Evolutionary conservation across 2,329 filamentous ascomycete genomes (phyloP).

Genomic region (Exutisphaerella laricina): DNA sequence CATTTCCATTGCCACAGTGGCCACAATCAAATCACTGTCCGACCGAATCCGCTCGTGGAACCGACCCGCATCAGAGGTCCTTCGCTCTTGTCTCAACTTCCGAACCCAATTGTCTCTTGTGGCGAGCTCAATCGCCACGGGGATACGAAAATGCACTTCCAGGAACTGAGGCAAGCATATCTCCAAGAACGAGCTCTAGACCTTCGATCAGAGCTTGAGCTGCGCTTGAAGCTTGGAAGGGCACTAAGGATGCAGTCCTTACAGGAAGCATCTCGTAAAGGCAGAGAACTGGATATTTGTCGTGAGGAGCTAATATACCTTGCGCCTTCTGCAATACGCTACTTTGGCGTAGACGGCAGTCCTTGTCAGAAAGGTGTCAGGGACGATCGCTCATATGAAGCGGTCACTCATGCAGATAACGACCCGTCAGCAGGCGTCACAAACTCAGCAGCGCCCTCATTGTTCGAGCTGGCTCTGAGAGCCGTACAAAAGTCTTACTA

Average conservation of each 20-base stretch:
- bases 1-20: slow-evolving; percentile 44
- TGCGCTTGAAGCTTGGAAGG: slow-evolving; percentile 22
- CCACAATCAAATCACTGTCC: slow-evolving; percentile 50
- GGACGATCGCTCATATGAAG: slow-evolving; percentile 5
- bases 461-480: slow-evolving; percentile 34
- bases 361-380: slow-evolving; percentile 8
- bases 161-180: slow-evolving; percentile 10
- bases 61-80: slow-evolving; percentile 17
- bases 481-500: slow-evolving; percentile 22
- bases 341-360: slow-evolving; percentile 31
- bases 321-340: slow-evolving; percentile 23
- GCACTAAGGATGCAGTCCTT: slow-evolving; percentile 17
- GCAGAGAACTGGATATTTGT: slow-evolving; percentile 10
- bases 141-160: slow-evolving; percentile 14
- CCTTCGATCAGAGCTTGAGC: slow-evolving; percentile 18
- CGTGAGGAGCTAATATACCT: slow-evolving; percentile 30
- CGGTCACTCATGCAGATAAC: slow-evolving; percentile 8
- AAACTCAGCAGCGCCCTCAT: slow-evolving; percentile 26
- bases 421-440: not conserved
- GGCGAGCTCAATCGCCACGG: slow-evolving; percentile 14
- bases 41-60: slow-evolving; percentile 56
- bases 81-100: slow-evolving; percentile 10
- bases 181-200: slow-evolving; percentile 10
- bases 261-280: slow-evolving; percentile 13
- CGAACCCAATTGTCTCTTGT: not conserved